Conservation (phyloP, 768 basidiomycete species). For the Podaxis rugospora region DNA sequence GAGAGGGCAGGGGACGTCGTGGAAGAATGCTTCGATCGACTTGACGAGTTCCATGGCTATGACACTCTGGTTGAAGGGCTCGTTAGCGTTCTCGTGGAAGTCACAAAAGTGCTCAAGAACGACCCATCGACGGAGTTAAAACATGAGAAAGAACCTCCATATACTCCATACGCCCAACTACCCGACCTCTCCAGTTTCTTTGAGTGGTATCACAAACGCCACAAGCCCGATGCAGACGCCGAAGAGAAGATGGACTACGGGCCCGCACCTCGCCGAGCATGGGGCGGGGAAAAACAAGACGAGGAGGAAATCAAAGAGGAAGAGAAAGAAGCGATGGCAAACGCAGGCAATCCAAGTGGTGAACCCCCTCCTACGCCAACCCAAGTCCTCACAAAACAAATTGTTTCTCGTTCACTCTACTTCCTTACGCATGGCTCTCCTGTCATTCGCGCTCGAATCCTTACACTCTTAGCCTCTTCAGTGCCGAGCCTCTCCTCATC, state of each 20-base stretch:
- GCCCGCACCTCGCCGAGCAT: conserved; percentile 53
- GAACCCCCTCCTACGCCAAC: conserved; percentile 58
- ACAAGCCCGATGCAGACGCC: conserved; percentile 27
- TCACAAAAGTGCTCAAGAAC: conserved; percentile 71
- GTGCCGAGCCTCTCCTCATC: conserved; percentile 69
- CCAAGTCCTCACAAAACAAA: conserved; percentile 76
- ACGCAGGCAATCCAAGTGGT: conserved; percentile 34
- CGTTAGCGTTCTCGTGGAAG: conserved; percentile 80
- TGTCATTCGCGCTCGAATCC: conserved; percentile 78
- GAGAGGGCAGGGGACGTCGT: conserved; percentile 90
- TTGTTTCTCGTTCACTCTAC: conserved; percentile 81
- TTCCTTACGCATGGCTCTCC: conserved; percentile 91
- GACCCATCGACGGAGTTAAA: conserved; percentile 31
- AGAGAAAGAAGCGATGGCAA: conserved; percentile 19
- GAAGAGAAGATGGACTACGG: conserved; percentile 49
- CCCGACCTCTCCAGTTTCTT: conserved; percentile 47
- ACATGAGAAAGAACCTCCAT: conserved; percentile 11
- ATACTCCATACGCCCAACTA: conserved; percentile 23
- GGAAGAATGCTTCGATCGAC: conserved; percentile 94
- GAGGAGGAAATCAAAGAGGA: conserved; percentile 16
- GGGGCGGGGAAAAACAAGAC: conserved; percentile 38
- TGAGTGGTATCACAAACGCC: conserved; percentile 58
- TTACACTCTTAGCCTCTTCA: conserved; percentile 69
- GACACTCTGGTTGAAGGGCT: conserved; percentile 80
- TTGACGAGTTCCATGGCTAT: conserved; percentile 97